Conservation (phyloP, 2,329 filamentous ascomycete species). For the Aspergillus spinulosporus region DNA sequence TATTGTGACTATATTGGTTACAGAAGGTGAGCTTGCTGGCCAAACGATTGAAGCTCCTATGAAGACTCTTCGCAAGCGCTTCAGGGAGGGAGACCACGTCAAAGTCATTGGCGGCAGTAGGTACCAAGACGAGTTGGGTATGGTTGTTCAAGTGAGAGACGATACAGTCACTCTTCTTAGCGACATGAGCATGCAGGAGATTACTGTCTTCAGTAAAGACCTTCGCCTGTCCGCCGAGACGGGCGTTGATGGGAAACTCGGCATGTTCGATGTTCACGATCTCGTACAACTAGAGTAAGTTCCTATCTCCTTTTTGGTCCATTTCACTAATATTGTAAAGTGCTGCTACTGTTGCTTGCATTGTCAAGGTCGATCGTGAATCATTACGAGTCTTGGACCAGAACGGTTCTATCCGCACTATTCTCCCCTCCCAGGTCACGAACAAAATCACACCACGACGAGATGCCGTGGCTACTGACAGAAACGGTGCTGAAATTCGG, state of each 20-base stretch:
- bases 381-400: constrained; percentile 88
- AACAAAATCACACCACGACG: constrained; percentile 83
- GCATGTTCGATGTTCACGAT: constrained; percentile 88
- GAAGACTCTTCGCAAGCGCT: constrained; percentile 88
- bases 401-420: constrained; percentile 76
- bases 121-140: constrained; percentile 92
- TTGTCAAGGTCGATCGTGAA: constrained; percentile 94
- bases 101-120: constrained; percentile 97
- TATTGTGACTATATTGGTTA: constrained; percentile 85
- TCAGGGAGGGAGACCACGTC: constrained; percentile 92
- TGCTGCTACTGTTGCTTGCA: constrained; percentile 84
- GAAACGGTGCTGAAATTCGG: constrained; percentile 89
- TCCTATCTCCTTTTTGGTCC: constrained; percentile 12
- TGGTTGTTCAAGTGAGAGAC: constrained; percentile 90
- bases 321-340: constrained; percentile 40
- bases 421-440: constrained; percentile 87
- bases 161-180: constrained; percentile 91
- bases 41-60: constrained; percentile 90
- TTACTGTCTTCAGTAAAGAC: constrained; percentile 98
- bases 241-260: constrained; percentile 76
- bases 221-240: constrained; percentile 89
- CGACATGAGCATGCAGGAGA: constrained; percentile 88
- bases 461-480: constrained; percentile 85
- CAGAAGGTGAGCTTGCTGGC: constrained; percentile 76
- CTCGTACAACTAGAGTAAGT: constrained; percentile 84